These are phyloP conservation scores for Thielaviopsis populi DNA, from an alignment of 2,329 filamentous ascomycete species.

Conservation along the genomic window DNA sequence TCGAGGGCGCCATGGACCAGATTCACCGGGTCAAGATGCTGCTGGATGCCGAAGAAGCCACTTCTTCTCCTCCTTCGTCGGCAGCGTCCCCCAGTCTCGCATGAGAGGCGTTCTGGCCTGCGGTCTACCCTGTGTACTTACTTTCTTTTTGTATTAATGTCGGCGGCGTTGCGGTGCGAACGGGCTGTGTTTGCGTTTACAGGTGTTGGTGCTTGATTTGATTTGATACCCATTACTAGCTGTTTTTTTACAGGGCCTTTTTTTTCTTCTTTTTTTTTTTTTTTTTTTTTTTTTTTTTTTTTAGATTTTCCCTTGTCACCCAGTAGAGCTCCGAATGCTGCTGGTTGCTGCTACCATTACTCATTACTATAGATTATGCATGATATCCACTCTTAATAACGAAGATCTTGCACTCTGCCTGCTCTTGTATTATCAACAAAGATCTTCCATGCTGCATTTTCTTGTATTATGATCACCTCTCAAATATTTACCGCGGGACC, in stretches of 20 bases:
- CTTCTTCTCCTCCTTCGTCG: slow-evolving; percentile 7
- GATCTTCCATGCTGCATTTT: background rate
- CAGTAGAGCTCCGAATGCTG: background rate
- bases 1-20: slow-evolving; percentile 55
- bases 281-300: slow-evolving; percentile 2
- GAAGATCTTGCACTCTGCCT: background rate
- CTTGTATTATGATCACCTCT: background rate
- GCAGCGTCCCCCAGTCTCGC: slow-evolving; percentile 10
- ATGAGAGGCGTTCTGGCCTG: background rate
- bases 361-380: slow-evolving; percentile 1
- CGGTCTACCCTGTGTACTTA: background rate
- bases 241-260: background rate
- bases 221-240: background rate
- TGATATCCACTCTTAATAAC: background rate
- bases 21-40: slow-evolving; percentile 56
- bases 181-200: background rate
- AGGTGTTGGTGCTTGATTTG: background rate
- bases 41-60: slow-evolving; percentile 28
- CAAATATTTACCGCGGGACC: background rate
- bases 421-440: background rate
- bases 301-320: slow-evolving; percentile 6
- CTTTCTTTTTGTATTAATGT: background rate
- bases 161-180: background rate
- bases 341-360: background rate
- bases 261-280: background rate